Percentiles rank a stretch among this genome's conserved stretches.
phyloP scores from a whole-genome alignment of 208 protist species.

The Sergeia podlipaevii region DNA sequence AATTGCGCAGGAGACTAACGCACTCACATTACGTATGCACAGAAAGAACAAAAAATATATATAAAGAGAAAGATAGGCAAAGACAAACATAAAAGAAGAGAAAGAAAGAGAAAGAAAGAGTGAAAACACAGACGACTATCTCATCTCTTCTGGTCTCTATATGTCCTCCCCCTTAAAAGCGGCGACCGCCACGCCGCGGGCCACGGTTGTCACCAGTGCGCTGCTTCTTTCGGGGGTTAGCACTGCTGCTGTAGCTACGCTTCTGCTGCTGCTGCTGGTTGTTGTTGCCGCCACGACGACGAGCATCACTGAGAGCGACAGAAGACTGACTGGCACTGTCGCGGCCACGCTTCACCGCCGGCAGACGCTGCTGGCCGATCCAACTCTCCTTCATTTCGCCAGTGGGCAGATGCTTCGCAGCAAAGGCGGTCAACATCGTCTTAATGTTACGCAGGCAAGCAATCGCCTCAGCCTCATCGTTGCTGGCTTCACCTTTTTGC shows the following conservation, averaged over 20 bases:
- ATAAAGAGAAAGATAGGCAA: neutral
- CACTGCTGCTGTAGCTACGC: slow-evolving; percentile 6
- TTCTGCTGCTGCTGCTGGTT: slow-evolving; percentile 7
- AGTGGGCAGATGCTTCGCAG: slow-evolving; percentile 62
- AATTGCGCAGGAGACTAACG: too few species aligned
- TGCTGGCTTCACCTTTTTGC: slow-evolving; percentile 21
- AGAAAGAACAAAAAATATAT: neutral
- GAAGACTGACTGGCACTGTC: slow-evolving; percentile 14
- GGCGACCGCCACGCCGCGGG: slow-evolving; percentile 10
- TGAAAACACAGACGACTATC: too few species aligned
- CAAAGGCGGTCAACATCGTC: slow-evolving; percentile 42
- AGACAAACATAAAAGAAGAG: slow-evolving; percentile 3
- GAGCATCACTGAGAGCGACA: slow-evolving; percentile 12
- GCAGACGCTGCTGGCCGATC: slow-evolving; percentile 38
- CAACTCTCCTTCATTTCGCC: slow-evolving; percentile 68
- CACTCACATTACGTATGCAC: too few species aligned
- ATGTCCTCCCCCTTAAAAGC: too few species aligned
- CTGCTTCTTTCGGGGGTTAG: slow-evolving; percentile 13
- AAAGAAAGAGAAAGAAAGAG: slow-evolving; percentile 4
- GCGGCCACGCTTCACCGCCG: slow-evolving; percentile 36
- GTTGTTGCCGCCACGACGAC: slow-evolving; percentile 12
- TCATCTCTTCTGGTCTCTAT: too few species aligned
- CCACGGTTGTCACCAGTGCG: slow-evolving; percentile 1
- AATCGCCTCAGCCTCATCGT: slow-evolving; percentile 43
- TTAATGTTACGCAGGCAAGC: slow-evolving; percentile 64